Evolutionary conservation across 805 yeast species (phyloP), one percentile per base, ranked within the genome.

Genomic region (Candida coquimbonensis): DNA sequence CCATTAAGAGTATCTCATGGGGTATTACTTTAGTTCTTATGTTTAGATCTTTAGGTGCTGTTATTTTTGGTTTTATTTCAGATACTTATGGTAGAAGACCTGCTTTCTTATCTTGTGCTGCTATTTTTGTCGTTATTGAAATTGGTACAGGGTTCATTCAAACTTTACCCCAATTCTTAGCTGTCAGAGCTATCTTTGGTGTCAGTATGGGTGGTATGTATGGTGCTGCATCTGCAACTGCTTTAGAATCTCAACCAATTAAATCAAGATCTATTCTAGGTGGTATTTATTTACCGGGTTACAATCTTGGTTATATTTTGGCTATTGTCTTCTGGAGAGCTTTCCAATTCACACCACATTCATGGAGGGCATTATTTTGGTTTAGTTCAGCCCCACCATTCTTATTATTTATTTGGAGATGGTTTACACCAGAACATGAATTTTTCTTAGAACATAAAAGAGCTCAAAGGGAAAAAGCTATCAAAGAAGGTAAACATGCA

Each of bases 281-380:
- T 16, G 89, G 89, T 41, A 64, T 75, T 16, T 76, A 74, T 60
- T 73, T 73, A 50, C 71, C 73, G 44, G 80, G 77, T 41, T 77
- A 83, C 53, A 82, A 84, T 11, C 69, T 82, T 51, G 90, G 89
- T 13, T 81, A 80, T 55, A 70, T 83, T 44, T 66, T 81, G 25
- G 85, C 80, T 1, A 82, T 78, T 29, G 65, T 78, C n/a, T 83
- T 83, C 65, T 75, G 68, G 57, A 70, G 87, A 49, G 88, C 87
- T 11, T 68, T 81, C 48, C 68, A 72, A 45, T 73, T 73, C 48
- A 60, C 74, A 6, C 55, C 64, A 4, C 76, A 80, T 50, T 73
- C 76, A 7, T 83, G 91, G 91, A 70, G 87, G 56, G 73, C 86
- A 1, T 65, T 82, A 38, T 83, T 80, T 63, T 83, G 89, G 89